Base-by-base conservation (phyloP, 257 asterid species). In the Ilex asprella region DNA sequence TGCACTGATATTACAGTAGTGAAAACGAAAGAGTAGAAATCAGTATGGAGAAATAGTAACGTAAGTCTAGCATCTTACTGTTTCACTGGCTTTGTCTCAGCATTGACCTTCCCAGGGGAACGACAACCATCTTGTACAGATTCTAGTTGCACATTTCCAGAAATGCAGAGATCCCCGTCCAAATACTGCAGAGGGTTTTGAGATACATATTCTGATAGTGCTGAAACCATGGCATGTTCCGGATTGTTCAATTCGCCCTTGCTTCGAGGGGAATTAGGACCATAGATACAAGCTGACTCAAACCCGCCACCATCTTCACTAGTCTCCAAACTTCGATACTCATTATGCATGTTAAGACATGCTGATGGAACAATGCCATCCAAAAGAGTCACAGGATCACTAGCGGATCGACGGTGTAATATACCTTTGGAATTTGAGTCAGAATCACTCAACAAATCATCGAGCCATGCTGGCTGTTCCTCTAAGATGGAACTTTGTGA, bases 261-360 rank as follows among this genome's bases (percentile, higher is more conserved):
- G 43, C 81, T 77, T 67, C 95, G 79, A 14, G 96, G 96, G 15
- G 96, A 88, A 77, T 86, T 86, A 32, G 96, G 96, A 61, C 96
- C 96, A 65, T 86, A 88, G 16, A 60, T 60, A 56, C 93, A 73
- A 56, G 78, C 73, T 49, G 87, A 76, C 67, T 78, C 91, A 56
- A 77, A 60, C 32, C 75, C 81, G 49, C 70, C 75, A 73, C 73
- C 79, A 21, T 74, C 66, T 68, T 66, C 91, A 72, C 73, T 60
- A 61, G 84, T 66, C 21, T 67, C 79, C 44, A 50, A 68, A 30
- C 66, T 65, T 71, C 78, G 81, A 16, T 68, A 59, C 47, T 65
- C 82, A 10, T 62, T 64, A 39, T 68, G 70, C 46, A 67, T 70
- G 69, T 75, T 73, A 3, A 76, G 72, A 71, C 60, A 69, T 61